These are phyloP conservation scores for Emydomyces testavorans DNA, from an alignment of 2,329 filamentous ascomycete genomes.

Conservation along the genomic window DNA sequence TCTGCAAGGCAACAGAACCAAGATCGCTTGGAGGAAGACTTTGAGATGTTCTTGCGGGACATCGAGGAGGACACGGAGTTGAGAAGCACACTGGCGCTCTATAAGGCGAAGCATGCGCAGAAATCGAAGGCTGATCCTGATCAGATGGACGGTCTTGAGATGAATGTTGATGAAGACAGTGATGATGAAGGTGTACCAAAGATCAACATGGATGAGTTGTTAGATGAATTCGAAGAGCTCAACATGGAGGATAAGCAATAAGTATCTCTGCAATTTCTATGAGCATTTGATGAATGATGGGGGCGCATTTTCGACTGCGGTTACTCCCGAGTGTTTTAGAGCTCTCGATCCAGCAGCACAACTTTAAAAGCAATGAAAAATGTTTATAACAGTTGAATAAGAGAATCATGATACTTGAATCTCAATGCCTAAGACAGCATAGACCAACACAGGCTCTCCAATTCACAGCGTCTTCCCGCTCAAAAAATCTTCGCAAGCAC, in stretches of 20 bases:
- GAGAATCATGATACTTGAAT: too few relatives aligned
- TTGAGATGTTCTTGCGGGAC: constrained; percentile 92
- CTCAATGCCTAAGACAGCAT: too few relatives aligned
- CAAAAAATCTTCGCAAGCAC: constrained; percentile 39
- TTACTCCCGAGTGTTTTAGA: too few relatives aligned
- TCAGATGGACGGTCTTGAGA: constrained; percentile 38
- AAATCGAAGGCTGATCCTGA: constrained; percentile 33
- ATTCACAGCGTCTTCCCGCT: not conserved
- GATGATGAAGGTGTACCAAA: constrained; percentile 56
- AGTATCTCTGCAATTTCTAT: not conserved
- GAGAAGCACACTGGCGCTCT: constrained; percentile 70
- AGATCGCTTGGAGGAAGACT: constrained; percentile 86
- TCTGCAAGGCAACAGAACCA: constrained; percentile 47
- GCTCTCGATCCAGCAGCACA: too few relatives aligned
- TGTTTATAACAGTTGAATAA: too few relatives aligned
- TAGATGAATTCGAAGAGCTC: constrained; percentile 90
- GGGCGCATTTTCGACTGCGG: too few relatives aligned
- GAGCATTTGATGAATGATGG: too few relatives aligned
- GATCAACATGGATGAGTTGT: constrained; percentile 66
- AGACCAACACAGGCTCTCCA: too few relatives aligned
- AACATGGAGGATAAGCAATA: constrained; percentile 41
- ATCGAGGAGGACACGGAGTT: constrained; percentile 92
- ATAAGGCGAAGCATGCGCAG: constrained; percentile 55
- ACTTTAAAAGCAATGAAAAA: too few relatives aligned
- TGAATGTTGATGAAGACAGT: constrained; percentile 44